Percentiles rank a stretch among this genome's conserved stretches.
These are phyloP conservation scores for Amanita fuliginea DNA, from an alignment of 768 basidiomycete species.

Conservation along the genomic window DNA sequence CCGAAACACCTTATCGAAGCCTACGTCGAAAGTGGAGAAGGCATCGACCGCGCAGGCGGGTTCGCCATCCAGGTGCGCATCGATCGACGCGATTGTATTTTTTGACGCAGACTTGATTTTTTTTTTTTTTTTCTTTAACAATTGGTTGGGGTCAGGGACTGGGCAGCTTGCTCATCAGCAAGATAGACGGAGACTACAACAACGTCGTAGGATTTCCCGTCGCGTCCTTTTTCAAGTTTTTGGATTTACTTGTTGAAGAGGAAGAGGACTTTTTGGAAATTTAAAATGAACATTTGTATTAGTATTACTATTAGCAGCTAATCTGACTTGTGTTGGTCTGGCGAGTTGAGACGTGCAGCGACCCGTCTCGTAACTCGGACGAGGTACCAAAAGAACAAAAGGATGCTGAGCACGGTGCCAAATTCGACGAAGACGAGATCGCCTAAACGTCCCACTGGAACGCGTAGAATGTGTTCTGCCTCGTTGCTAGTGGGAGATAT, in stretches of 20 bases:
- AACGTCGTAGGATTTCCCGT: conserved; percentile 93
- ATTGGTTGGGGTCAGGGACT: too few species aligned
- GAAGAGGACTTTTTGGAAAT: conserved; percentile 59
- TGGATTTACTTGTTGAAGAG: conserved; percentile 63
- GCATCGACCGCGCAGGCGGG: conserved; percentile 82
- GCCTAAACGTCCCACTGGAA: conserved; percentile 25
- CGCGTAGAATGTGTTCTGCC: conserved; percentile 15
- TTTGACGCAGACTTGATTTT: neutral
- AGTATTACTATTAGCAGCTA: too few species aligned
- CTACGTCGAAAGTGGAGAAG: conserved; percentile 81
- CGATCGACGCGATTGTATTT: neutral
- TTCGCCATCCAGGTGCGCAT: conserved; percentile 79
- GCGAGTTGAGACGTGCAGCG: conserved; percentile 1
- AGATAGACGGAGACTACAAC: conserved; percentile 82
- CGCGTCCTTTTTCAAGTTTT: conserved; percentile 68
- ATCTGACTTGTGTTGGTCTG: neutral
- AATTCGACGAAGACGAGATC: conserved; percentile 32
- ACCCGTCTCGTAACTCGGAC: conserved; percentile 17
- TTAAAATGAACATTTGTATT: too few species aligned
- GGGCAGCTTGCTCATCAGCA: conserved; percentile 72
- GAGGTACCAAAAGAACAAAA: conserved; percentile 28
- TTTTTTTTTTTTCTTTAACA: too few species aligned
- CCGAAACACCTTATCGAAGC: conserved; percentile 49
- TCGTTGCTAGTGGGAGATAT: conserved; percentile 6
- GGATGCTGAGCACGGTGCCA: conserved; percentile 26